Evolutionary conservation across 495 filamentous ascomycete genomes (phyloP).

Genomic region (Neurospora sp.): DNA sequence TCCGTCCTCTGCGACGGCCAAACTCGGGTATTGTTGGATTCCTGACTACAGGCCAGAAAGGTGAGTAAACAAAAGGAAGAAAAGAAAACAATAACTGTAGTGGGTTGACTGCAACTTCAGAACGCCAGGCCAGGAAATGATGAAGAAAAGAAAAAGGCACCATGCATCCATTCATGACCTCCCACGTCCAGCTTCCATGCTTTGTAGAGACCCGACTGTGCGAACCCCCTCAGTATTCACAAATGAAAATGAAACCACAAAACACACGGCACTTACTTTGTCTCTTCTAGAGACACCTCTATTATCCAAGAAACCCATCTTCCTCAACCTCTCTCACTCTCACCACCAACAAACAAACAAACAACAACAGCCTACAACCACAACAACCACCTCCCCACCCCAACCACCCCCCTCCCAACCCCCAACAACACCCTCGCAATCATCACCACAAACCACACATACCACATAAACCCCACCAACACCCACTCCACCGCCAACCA

Average conservation of each 20-base stretch:
- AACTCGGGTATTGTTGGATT: neutral
- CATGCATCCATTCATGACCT: neutral
- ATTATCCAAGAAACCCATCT: neutral
- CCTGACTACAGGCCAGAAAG: neutral
- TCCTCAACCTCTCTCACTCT: neutral
- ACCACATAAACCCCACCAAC: slow-evolving; percentile 73
- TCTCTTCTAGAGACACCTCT: neutral
- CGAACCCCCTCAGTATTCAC: neutral
- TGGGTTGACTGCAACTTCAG: neutral
- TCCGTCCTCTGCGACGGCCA: neutral
- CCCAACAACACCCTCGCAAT: slow-evolving; percentile 52
- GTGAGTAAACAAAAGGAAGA: neutral
- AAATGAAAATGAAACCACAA: neutral
- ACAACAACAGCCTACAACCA: slow-evolving; percentile 47
- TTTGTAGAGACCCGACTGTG: neutral
- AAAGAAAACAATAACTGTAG: neutral
- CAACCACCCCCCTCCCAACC: slow-evolving; percentile 45
- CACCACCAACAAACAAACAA: neutral
- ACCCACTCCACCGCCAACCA: slow-evolving; percentile 72
- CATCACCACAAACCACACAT: slow-evolving; percentile 73
- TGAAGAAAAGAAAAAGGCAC: neutral
- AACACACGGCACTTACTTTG: neutral
- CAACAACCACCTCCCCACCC: slow-evolving; percentile 62
- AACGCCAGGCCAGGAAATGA: neutral
- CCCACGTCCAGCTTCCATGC: neutral